These are phyloP conservation scores for Porcisia hertigi DNA, from an alignment of 208 protist species.

Conservation along the genomic window DNA sequence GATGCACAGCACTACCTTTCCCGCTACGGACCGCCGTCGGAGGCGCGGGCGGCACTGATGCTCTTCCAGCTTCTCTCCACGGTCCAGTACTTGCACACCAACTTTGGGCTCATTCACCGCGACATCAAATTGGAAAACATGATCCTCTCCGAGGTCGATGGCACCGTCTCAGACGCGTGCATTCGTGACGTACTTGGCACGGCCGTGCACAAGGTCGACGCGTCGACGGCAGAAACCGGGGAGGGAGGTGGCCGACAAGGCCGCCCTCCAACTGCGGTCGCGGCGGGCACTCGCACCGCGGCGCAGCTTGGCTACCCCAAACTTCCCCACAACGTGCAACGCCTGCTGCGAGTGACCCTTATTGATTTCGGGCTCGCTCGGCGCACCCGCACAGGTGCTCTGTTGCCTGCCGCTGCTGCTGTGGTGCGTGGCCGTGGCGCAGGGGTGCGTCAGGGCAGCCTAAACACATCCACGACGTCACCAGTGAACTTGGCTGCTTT, in stretches of 20 bases:
- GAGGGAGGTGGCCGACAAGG: neutral
- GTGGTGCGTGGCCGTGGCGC: conserved; percentile 2
- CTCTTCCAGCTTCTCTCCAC: conserved; percentile 78
- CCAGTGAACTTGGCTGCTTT: neutral
- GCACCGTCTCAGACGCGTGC: conserved; percentile 20
- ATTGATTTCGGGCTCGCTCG: conserved; percentile 84
- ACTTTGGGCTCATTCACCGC: conserved; percentile 72
- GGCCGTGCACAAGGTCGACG: conserved; percentile 27
- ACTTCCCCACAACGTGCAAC: conserved; percentile 22
- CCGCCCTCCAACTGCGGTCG: neutral
- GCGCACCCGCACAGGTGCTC: conserved; percentile 32
- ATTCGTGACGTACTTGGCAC: conserved; percentile 50
- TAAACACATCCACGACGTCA: conserved; percentile 17
- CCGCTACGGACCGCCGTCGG: conserved; percentile 58
- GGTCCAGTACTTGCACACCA: conserved; percentile 70
- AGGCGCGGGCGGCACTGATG: conserved; percentile 58
- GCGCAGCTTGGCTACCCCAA: conserved; percentile 6
- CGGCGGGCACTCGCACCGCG: neutral
- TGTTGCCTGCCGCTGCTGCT: neutral
- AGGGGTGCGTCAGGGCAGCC: conserved; percentile 5
- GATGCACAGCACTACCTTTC: conserved; percentile 67
- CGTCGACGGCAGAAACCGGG: neutral
- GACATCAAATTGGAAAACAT: conserved; percentile 89
- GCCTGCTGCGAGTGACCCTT: conserved; percentile 62
- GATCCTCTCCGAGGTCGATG: conserved; percentile 53